These are phyloP conservation scores for Filosporella fistucella DNA, from an alignment of 495 filamentous ascomycete genomes.

Conservation along the genomic window DNA sequence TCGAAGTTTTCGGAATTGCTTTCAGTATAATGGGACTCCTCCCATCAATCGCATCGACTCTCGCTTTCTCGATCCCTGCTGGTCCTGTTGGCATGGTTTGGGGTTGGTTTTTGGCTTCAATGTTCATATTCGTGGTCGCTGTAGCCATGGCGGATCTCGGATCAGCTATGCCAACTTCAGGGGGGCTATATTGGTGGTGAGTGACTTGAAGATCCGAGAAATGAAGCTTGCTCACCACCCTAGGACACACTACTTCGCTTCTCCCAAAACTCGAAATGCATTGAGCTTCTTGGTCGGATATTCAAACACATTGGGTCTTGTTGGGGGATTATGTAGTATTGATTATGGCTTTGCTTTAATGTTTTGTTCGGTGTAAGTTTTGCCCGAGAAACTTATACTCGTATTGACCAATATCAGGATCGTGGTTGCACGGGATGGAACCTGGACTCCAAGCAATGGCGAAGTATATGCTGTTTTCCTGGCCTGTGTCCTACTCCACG, in stretches of 20 bases:
- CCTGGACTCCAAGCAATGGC: constrained; percentile 55
- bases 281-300: constrained; percentile 68
- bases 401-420: constrained; percentile 27
- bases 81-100: constrained; percentile 69
- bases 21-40: constrained; percentile 72
- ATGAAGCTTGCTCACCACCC: constrained; percentile 24
- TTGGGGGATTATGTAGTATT: constrained; percentile 59
- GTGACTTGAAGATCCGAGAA: neutral
- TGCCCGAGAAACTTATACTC: neutral
- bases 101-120: constrained; percentile 61
- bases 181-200: constrained; percentile 56
- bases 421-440: constrained; percentile 59
- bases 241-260: constrained; percentile 61
- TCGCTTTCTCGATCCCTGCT: constrained; percentile 61
- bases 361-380: constrained; percentile 36
- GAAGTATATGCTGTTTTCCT: constrained; percentile 61
- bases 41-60: constrained; percentile 63
- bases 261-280: constrained; percentile 53
- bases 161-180: constrained; percentile 65
- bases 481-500: constrained; percentile 52
- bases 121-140: constrained; percentile 61
- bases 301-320: constrained; percentile 63
- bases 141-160: constrained; percentile 68
- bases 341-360: constrained; percentile 42
- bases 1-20: constrained; percentile 67